A percentile compares a stretch with the other conserved stretches of the same genome.
Conservation (phyloP, 2,329 filamentous ascomycete species). For the Cercospora berteroae region DNA sequence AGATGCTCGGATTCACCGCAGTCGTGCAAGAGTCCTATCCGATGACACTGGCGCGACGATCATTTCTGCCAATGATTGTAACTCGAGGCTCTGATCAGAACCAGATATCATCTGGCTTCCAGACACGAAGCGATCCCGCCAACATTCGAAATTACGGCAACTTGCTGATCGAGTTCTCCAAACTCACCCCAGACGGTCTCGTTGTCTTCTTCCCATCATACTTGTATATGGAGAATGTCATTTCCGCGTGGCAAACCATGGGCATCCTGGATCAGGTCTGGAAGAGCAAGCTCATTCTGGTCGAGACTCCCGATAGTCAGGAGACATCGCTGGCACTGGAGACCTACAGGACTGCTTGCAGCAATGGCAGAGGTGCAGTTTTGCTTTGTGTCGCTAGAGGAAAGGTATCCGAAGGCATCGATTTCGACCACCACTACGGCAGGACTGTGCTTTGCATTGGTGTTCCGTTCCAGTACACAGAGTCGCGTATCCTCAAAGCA, state of each 20-base stretch:
- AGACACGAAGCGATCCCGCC: constrained; percentile 90
- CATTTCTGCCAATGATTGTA: constrained; percentile 98
- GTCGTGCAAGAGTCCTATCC: constrained; percentile 96
- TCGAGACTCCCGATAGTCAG: constrained; percentile 95
- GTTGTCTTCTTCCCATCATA: constrained; percentile 99
- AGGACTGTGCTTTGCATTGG: constrained; percentile 94
- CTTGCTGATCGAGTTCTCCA: constrained; percentile 89
- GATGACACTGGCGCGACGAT: constrained; percentile 90
- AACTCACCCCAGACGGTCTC: constrained; percentile 92
- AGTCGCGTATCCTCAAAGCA: constrained; percentile 93
- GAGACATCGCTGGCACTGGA: constrained; percentile 94
- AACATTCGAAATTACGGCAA: constrained; percentile 98
- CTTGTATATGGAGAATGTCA: constrained; percentile 98
- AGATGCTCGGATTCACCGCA: constrained; percentile 91
- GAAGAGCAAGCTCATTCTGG: constrained; percentile 98
- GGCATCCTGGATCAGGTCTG: constrained; percentile 95
- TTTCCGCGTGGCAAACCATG: constrained; percentile 99
- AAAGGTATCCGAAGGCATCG: constrained; percentile 96
- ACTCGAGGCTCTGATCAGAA: constrained; percentile 93
- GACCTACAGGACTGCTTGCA: constrained; percentile 95
- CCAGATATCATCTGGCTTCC: constrained; percentile 87
- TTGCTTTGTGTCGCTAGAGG: constrained; percentile 92
- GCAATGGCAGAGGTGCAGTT: constrained; percentile 91
- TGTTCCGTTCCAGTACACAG: constrained; percentile 97
- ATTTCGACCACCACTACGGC: constrained; percentile 98